Conservation (phyloP, 768 basidiomycete genomes). For the Gymnopilus dilepis region DNA sequence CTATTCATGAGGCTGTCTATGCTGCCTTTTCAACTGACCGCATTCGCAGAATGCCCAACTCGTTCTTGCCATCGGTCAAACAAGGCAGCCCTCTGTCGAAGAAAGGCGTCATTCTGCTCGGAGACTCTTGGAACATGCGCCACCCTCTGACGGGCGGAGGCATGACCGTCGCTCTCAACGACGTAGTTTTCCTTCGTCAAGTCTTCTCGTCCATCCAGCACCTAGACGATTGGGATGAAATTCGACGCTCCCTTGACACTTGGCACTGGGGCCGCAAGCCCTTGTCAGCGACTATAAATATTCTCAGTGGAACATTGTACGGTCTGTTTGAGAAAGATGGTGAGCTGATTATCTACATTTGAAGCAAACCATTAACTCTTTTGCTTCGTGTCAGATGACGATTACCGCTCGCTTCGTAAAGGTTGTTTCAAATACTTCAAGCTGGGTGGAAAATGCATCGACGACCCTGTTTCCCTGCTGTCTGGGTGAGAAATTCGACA, state of each 20-base stretch:
- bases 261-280: slow-evolving; percentile 93
- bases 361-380: neutral
- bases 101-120: slow-evolving; percentile 82
- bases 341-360: slow-evolving; percentile 42
- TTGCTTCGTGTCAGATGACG: slow-evolving; percentile 48
- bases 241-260: slow-evolving; percentile 56
- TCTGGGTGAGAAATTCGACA: slow-evolving; percentile 64
- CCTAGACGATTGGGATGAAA: slow-evolving; percentile 53
- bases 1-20: slow-evolving; percentile 68
- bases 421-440: slow-evolving; percentile 99
- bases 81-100: slow-evolving; percentile 59
- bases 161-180: slow-evolving; percentile 95
- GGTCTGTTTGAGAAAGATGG: slow-evolving; percentile 95
- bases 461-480: slow-evolving; percentile 88
- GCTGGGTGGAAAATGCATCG: slow-evolving; percentile 84
- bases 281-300: slow-evolving; percentile 88
- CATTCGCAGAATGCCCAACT: slow-evolving; percentile 93
- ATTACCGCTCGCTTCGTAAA: slow-evolving; percentile 64
- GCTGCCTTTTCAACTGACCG: slow-evolving; percentile 79
- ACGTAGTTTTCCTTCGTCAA: slow-evolving; percentile 75
- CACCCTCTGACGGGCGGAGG: slow-evolving; percentile 98
- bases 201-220: slow-evolving; percentile 56
- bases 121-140: slow-evolving; percentile 99
- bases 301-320: slow-evolving; percentile 91
- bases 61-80: slow-evolving; percentile 81